Conservation (phyloP, 2,329 filamentous ascomycete species). For the Xylaria sp. region DNA sequence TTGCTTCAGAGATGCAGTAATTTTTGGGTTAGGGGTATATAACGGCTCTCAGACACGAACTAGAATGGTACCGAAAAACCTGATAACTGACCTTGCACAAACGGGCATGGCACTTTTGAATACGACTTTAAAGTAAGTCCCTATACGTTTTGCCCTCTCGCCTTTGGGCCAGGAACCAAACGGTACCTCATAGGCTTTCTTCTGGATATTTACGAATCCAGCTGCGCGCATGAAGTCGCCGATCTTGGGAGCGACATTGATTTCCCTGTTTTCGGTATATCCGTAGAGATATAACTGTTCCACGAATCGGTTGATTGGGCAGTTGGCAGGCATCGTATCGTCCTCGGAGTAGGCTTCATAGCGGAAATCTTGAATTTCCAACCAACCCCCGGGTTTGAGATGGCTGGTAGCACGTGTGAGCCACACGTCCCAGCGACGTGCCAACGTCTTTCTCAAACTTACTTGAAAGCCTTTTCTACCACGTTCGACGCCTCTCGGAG, state of each 20-base stretch:
- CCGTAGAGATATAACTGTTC: constrained; percentile 34
- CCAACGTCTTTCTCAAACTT: constrained; percentile 4
- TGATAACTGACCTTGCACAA: constrained; percentile 14
- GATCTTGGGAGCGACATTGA: constrained; percentile 36
- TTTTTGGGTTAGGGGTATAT: too few relatives aligned
- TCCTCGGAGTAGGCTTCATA: constrained; percentile 33
- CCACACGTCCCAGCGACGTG: constrained; percentile 3
- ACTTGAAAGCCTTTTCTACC: constrained; percentile 25
- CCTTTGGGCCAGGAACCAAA: constrained; percentile 53
- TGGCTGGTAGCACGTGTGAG: constrained; percentile 19
- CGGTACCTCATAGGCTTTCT: constrained; percentile 47
- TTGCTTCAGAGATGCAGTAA: not conserved
- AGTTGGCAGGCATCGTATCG: constrained; percentile 29
- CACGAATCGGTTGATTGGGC: constrained; percentile 36
- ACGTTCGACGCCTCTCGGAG: constrained; percentile 25
- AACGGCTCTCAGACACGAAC: too few relatives aligned
- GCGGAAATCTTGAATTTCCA: constrained; percentile 36
- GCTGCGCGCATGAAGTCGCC: constrained; percentile 35
- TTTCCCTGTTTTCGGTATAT: constrained; percentile 36
- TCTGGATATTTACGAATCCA: constrained; percentile 46
- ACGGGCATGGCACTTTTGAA: constrained; percentile 21
- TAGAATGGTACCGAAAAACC: not conserved
- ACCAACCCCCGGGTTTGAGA: constrained; percentile 36
- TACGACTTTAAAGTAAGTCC: constrained; percentile 34
- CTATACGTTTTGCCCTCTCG: constrained; percentile 48